These are phyloP conservation scores for Cladosporium austrohemisphaericum DNA, from an alignment of 2,329 filamentous ascomycete species.

Conservation along the genomic window DNA sequence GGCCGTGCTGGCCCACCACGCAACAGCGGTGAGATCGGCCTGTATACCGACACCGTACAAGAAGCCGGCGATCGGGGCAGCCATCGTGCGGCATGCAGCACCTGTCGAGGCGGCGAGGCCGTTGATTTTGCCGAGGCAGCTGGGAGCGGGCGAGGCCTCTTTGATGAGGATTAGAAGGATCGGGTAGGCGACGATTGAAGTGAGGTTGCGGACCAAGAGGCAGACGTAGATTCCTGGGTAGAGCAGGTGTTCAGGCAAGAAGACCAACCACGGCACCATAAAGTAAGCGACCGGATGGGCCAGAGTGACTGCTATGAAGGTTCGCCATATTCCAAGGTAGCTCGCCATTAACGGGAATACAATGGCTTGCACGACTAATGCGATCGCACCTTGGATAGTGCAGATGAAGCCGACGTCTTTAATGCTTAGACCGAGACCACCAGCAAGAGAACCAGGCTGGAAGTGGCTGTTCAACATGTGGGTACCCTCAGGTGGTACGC, in stretches of 20 bases:
- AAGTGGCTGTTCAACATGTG: slow-evolving; percentile 26
- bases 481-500: slow-evolving; percentile 41
- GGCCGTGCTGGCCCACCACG: slow-evolving; percentile 58
- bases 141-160: slow-evolving; percentile 62
- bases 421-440: slow-evolving; percentile 63
- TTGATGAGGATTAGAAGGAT: slow-evolving; percentile 69
- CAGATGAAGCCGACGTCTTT: slow-evolving; percentile 66
- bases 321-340: slow-evolving; percentile 62
- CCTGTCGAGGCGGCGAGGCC: slow-evolving; percentile 68
- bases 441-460: slow-evolving; percentile 40
- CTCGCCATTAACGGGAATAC: slow-evolving; percentile 64
- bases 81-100: slow-evolving; percentile 66
- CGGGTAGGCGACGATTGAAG: slow-evolving; percentile 66
- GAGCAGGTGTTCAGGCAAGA: slow-evolving; percentile 52
- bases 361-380: slow-evolving; percentile 68
- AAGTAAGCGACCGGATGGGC: slow-evolving; percentile 66
- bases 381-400: slow-evolving; percentile 66
- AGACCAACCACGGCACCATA: slow-evolving; percentile 63
- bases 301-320: slow-evolving; percentile 62
- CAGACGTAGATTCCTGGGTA: slow-evolving; percentile 64
- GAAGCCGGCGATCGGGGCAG: slow-evolving; percentile 64
- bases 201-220: slow-evolving; percentile 61
- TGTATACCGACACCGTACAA: slow-evolving; percentile 61
- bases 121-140: slow-evolving; percentile 66
- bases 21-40: slow-evolving; percentile 56